These are phyloP conservation scores for Ceratonia siliqua DNA, from an alignment of 306 rosid genomes.

Conservation along the genomic window DNA sequence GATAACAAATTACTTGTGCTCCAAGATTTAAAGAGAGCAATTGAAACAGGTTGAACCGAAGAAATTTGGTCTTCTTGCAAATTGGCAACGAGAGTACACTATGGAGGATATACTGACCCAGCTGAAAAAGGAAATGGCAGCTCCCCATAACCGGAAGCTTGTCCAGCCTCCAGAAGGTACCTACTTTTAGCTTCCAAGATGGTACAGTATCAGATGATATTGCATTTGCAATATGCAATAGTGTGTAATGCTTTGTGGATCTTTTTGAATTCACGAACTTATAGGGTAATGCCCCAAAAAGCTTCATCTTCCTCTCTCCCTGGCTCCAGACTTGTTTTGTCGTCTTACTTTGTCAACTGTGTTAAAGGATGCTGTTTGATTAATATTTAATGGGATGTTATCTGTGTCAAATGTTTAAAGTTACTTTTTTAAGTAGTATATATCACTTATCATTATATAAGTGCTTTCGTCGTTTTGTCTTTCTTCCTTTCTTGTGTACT, in stretches of 20 bases:
- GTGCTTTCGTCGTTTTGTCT: slow-evolving; percentile 23
- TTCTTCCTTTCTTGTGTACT: background rate
- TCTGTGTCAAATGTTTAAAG: slow-evolving; percentile 56
- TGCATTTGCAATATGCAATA: slow-evolving; percentile 69
- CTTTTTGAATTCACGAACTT: slow-evolving; percentile 65
- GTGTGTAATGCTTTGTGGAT: slow-evolving; percentile 74
- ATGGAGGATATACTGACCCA: slow-evolving; percentile 99
- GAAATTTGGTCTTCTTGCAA: slow-evolving; percentile 90
- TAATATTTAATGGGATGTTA: slow-evolving; percentile 48
- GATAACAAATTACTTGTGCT: background rate
- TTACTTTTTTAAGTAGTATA: slow-evolving; percentile 45
- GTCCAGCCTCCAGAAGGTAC: slow-evolving; percentile 99
- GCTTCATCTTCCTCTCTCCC: slow-evolving; percentile 50
- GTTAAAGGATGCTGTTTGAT: slow-evolving; percentile 68
- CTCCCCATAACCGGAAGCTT: slow-evolving; percentile 94
- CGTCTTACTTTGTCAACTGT: slow-evolving; percentile 53
- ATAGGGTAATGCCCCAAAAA: slow-evolving; percentile 52
- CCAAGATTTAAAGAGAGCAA: slow-evolving; percentile 22
- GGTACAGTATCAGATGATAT: slow-evolving; percentile 49
- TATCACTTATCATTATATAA: slow-evolving; percentile 26
- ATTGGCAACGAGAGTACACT: slow-evolving; percentile 97
- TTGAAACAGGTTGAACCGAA: slow-evolving; percentile 85
- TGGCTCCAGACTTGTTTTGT: slow-evolving; percentile 56
- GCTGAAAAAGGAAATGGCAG: slow-evolving; percentile 99
- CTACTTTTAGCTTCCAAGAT: slow-evolving; percentile 72